phyloP scores from a whole-genome alignment of 495 filamentous ascomycete species.

The Penicillium maclennaniae region DNA sequence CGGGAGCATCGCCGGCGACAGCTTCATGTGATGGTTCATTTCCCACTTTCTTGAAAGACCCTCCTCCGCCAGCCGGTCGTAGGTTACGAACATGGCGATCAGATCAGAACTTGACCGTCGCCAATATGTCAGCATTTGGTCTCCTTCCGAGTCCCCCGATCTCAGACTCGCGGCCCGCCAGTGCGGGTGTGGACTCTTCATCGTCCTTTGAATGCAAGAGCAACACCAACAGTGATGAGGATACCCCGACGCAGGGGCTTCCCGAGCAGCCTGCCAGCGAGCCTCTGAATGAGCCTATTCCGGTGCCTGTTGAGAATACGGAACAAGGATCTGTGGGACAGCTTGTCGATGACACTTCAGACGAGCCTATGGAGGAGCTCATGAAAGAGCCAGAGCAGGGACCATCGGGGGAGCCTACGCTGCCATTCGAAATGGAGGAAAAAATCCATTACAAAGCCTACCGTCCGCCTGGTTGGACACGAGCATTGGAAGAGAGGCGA shows the following conservation, averaged over 20 bases:
- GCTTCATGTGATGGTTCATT: constrained; percentile 23
- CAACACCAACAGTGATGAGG: constrained; percentile 1
- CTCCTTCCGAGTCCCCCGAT: constrained; percentile 43
- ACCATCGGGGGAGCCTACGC: neutral
- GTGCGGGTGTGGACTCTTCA: constrained; percentile 26
- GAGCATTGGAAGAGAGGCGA: constrained; percentile 5
- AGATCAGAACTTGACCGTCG: constrained; percentile 36
- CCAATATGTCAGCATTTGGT: constrained; percentile 36
- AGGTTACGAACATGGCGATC: constrained; percentile 42
- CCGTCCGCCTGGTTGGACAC: constrained; percentile 11
- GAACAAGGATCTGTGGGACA: neutral
- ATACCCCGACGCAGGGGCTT: neutral
- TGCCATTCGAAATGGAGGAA: constrained; percentile 1
- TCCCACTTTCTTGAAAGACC: constrained; percentile 13
- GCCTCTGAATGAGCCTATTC: neutral
- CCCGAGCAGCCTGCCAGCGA: neutral
- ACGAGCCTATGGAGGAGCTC: neutral
- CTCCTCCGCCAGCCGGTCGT: constrained; percentile 17
- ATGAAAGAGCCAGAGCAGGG: neutral
- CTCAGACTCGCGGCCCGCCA: constrained; percentile 33
- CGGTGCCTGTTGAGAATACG: constrained; percentile 1
- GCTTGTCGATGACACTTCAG: neutral
- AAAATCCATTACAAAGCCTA: constrained; percentile 13
- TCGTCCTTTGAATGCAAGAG: constrained; percentile 32
- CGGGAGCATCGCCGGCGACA: constrained; percentile 6